Percentiles rank a stretch among this genome's conserved stretches.
phyloP scores from a whole-genome alignment of 1,139 yeast species.

The Starmera stellimalicola region DNA sequence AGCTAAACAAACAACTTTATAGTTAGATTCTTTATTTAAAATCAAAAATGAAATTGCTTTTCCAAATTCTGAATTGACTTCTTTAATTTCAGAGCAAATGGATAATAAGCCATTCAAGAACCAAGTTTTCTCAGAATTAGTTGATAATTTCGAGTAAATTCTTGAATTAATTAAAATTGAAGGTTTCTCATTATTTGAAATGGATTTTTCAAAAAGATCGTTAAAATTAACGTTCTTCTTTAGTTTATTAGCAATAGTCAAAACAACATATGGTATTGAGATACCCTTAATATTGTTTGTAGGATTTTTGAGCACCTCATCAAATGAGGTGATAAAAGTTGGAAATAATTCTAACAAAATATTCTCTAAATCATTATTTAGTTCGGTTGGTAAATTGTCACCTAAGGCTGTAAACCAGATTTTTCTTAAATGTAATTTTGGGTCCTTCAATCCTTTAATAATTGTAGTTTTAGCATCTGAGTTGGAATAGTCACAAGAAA shows the following conservation, averaged over 20 bases:
- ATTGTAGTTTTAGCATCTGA: slow-evolving; percentile 23
- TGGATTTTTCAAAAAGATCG: slow-evolving; percentile 20
- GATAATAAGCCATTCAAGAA: slow-evolving; percentile 34
- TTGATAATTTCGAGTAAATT: slow-evolving; percentile 38
- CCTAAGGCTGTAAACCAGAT: slow-evolving; percentile 60
- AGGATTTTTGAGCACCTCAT: slow-evolving; percentile 36
- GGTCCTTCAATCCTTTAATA: slow-evolving; percentile 51
- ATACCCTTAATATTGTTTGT: slow-evolving; percentile 36
- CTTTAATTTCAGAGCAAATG: slow-evolving; percentile 10
- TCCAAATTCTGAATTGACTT: slow-evolving; percentile 19
- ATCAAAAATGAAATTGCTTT: slow-evolving; percentile 36
- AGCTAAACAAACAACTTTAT: slow-evolving; percentile 27
- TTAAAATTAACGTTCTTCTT: slow-evolving; percentile 11
- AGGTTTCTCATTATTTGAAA: slow-evolving; percentile 30
- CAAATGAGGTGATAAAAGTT: slow-evolving; percentile 28
- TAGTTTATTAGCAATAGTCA: slow-evolving; percentile 16
- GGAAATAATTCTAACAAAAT: slow-evolving; percentile 22
- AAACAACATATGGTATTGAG: slow-evolving; percentile 36
- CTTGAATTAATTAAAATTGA: slow-evolving; percentile 36
- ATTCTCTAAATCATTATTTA: slow-evolving; percentile 13
- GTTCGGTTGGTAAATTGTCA: slow-evolving; percentile 13
- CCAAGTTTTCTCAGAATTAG: slow-evolving; percentile 42
- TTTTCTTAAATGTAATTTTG: slow-evolving; percentile 52
- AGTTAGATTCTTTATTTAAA: slow-evolving; percentile 27
- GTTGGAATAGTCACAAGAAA: slow-evolving; percentile 9